These are phyloP conservation scores for Kazachstania taianensis DNA, from an alignment of 805 yeast genomes.

Conservation along the genomic window DNA sequence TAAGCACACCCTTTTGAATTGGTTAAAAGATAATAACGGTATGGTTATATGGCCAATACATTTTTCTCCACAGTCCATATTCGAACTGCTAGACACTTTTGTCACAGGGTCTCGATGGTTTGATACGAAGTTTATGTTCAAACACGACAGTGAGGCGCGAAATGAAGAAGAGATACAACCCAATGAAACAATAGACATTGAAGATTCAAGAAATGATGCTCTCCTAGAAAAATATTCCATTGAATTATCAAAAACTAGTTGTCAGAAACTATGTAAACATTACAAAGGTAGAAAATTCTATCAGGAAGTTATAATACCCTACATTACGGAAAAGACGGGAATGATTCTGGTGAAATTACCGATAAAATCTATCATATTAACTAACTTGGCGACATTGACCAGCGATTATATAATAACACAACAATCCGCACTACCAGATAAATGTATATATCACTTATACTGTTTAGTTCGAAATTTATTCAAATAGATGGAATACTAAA, in stretches of 20 bases:
- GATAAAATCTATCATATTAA: conserved; percentile 4
- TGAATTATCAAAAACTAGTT: conserved; percentile 21
- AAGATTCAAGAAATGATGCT: too few species aligned
- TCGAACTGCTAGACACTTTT: conserved; percentile 19
- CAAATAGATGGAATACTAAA: too few species aligned
- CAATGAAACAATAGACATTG: too few species aligned
- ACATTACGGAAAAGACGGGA: conserved; percentile 24
- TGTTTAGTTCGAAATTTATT: too few species aligned
- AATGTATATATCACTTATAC: not conserved
- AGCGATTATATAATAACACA: not conserved
- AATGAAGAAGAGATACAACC: too few species aligned
- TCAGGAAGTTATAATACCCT: conserved; percentile 12
- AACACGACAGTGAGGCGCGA: not conserved
- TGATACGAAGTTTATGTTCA: conserved; percentile 22
- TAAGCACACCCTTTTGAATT: conserved; percentile 12
- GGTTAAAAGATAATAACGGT: conserved; percentile 24
- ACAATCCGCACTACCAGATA: not conserved
- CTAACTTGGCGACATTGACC: conserved; percentile 4
- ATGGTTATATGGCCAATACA: conserved; percentile 17
- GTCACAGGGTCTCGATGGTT: conserved; percentile 10
- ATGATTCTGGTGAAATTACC: conserved; percentile 21
- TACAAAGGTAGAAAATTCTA: too few species aligned
- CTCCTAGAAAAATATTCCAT: conserved; percentile 10
- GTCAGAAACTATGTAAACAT: conserved; percentile 12
- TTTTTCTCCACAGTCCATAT: conserved; percentile 19